Evolutionary conservation across 2,329 filamentous ascomycete genomes (phyloP), one percentile per base, ranked within the genome.

Genomic region (Microdochium nivale): DNA sequence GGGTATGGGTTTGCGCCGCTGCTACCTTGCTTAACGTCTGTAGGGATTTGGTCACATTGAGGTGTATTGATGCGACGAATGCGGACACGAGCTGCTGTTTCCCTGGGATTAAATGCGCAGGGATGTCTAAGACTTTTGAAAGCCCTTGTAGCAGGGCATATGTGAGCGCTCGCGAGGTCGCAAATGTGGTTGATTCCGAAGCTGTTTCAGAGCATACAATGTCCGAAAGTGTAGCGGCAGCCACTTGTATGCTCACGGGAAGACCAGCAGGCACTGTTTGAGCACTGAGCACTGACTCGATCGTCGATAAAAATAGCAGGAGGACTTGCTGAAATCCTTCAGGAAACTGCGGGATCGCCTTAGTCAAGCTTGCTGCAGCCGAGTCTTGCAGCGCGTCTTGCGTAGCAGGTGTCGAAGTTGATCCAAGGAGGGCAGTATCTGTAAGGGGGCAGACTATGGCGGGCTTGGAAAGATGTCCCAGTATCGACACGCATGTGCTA

Each of bases 161-260:
- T 25, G 68, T 58, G 19, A 75, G 65, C 5, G 64, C 67, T 11
- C 75, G 52, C 51, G 74, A 74, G 53, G 77, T 69, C 14, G 60
- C 53, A n/a, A 75, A 60, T 1, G 64, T 62, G 5, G 60, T 56
- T 1, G 57, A 56, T 3, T 58, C 53, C 2, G 52, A 56, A 1
- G 69, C 67, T 0, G 70, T 53, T 40, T 70, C 64, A 1, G 75
- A 77, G 59, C 75, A 78, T 25, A 75, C 74, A 48, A 81, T 66
- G 51, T 72, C 76, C 2, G 74, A 73, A 2, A 82, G 56, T 2
- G 74, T 67, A 10, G 69, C 67, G 3, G 75, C 65, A 2, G 77
- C 63, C 25, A 66, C 62, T n/a, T 60, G 59, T 9, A 71, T 58
- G 13, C 59, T 56, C 7, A 53, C 37, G 27, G 54, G 54, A 25